phyloP scores from a whole-genome alignment of 371 early-diverging fungal genomes.

The Blakeslea trispora region DNA sequence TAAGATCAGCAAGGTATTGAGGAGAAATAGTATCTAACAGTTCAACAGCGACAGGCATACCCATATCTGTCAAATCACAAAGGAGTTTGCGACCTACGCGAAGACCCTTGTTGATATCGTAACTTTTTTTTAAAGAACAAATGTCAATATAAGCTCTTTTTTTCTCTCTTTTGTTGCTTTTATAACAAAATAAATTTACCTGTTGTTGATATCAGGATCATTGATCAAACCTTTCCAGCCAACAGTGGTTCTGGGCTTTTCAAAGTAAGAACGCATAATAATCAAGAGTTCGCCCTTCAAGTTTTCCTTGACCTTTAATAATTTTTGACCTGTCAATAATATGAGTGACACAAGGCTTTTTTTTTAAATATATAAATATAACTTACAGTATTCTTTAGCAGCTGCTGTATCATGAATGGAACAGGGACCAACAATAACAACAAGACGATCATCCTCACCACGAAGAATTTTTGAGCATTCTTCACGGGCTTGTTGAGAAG shows the following conservation, averaged over 20 bases:
- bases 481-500: constrained; percentile 59
- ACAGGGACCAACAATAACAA: constrained; percentile 93
- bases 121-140: constrained; percentile 51
- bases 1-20: constrained; percentile 89
- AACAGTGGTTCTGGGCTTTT: constrained; percentile 93
- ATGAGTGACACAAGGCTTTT: not conserved
- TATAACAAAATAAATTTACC: no score
- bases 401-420: constrained; percentile 86
- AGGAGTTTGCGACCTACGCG: constrained; percentile 82
- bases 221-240: constrained; percentile 96
- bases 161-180: not conserved
- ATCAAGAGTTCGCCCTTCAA: constrained; percentile 69
- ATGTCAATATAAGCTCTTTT: not conserved
- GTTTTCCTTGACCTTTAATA: constrained; percentile 63
- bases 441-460: constrained; percentile 80
- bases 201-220: constrained; percentile 84
- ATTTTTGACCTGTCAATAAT: constrained; percentile 43
- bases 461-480: constrained; percentile 72
- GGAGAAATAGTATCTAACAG: constrained; percentile 94
- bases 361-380: constrained; percentile 4
- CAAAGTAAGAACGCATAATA: constrained; percentile 94
- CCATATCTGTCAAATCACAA: constrained; percentile 72
- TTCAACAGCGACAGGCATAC: constrained; percentile 88
- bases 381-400: constrained; percentile 78
- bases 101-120: constrained; percentile 90